Base-by-base conservation (phyloP, 1,284 basidiomycete genomes). In the Somion occarium region DNA sequence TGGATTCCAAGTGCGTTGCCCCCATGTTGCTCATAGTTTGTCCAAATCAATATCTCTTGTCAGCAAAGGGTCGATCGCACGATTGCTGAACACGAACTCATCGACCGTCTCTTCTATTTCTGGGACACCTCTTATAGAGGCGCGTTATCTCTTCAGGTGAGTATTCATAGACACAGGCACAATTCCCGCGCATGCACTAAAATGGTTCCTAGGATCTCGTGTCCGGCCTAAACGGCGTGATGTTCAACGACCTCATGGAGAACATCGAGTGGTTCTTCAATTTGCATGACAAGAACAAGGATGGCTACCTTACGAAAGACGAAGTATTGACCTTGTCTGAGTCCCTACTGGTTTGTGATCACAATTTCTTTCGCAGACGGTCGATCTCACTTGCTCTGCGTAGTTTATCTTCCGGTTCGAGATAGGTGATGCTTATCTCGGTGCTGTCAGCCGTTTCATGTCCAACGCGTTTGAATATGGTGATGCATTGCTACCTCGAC, bases 211-310 rank as follows among this genome's bases (percentile, higher is more conserved):
- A 98, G 88, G 94, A 99, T 66, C 76, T 99, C 24, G 87, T 99
- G 5, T 80, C 78, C 37, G 97, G 96, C 1, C 73, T 99, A 42
- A 88, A 97, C 61, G 85, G 86, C 12, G 89, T 98, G 51, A 92
- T 98, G 83, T 91, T 93, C 69, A 95, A 93, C 56, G 97, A 97
- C 65, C 74, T 99, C 55, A 97, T 98, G 93, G 91, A 94, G 55
- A 96, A 92, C 61, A 98, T 98, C 61, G 91, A 97, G 67, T 98
- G 96, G 94, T 96, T 99, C 73, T 98, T 99, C 71, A 89, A 91
- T 58, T 69, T 99, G 47, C 93, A 98, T 60, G 94, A 98, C 72
- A 95, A 95, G 69, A 89, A 98, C 67, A 93, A 92, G 58, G 94
- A 98, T 63, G 93, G 93, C 0, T 94, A 78, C 64, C 72, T 99